A percentile compares a stretch with the other conserved stretches of the same genome.
These are phyloP conservation scores for Gossypium herbaceum DNA, from an alignment of 345 rosid species.

Conservation along the genomic window DNA sequence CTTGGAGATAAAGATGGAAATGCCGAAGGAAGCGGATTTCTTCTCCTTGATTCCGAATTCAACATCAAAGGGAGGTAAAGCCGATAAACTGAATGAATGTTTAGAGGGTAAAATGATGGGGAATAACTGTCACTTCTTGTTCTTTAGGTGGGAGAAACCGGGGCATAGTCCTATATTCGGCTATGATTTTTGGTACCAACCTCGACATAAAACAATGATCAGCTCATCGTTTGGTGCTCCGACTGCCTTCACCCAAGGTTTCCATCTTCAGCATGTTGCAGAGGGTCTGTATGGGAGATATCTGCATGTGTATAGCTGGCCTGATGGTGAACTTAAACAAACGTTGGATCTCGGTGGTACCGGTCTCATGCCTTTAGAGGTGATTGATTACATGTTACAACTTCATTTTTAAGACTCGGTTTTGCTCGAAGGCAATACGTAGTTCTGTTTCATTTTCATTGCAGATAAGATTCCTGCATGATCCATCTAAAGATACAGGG, in stretches of 20 bases:
- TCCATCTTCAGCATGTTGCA: constrained; percentile 64
- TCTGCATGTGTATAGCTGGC: constrained; percentile 80
- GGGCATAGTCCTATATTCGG: constrained; percentile 75
- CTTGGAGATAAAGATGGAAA: constrained; percentile 90
- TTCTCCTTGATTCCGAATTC: constrained; percentile 80
- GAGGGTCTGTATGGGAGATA: constrained; percentile 85
- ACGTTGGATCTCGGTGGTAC: constrained; percentile 75
- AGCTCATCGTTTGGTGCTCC: constrained; percentile 98
- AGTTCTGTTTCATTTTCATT: not conserved
- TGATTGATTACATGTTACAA: constrained; percentile 14
- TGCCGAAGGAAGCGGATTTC: constrained; percentile 82
- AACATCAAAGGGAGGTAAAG: constrained; percentile 71
- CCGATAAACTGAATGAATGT: not conserved
- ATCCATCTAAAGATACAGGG: constrained; percentile 72
- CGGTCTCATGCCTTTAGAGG: constrained; percentile 81
- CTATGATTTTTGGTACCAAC: constrained; percentile 94
- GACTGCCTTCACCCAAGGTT: constrained; percentile 71
- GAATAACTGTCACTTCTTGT: not conserved
- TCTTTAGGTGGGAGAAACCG: constrained; percentile 78
- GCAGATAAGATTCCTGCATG: constrained; percentile 87
- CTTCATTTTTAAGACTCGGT: not conserved
- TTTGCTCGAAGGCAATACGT: not conserved
- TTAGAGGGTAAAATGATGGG: not conserved
- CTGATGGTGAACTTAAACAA: constrained; percentile 81
- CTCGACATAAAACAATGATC: constrained; percentile 88